These are phyloP conservation scores for Cynanchum wilfordii DNA, from an alignment of 257 asterid genomes.

Conservation along the genomic window DNA sequence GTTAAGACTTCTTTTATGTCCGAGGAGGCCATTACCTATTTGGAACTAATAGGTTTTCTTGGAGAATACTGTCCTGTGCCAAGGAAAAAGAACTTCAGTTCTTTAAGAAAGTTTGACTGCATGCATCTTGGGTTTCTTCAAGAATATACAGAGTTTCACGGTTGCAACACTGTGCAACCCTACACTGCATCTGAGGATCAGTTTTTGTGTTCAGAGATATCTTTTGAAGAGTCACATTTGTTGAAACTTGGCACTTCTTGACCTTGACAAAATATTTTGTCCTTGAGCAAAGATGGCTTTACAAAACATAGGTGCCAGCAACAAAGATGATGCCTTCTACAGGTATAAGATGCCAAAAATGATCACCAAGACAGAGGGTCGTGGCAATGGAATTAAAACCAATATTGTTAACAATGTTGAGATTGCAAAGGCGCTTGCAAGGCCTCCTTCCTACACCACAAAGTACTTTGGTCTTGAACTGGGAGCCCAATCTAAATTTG, in stretches of 20 bases:
- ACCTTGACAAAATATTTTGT: conserved; percentile 9
- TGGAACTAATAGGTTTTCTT: conserved; percentile 37
- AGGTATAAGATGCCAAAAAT: conserved; percentile 47
- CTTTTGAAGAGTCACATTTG: conserved; percentile 8
- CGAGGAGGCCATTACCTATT: conserved; percentile 24
- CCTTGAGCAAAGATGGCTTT: conserved; percentile 30
- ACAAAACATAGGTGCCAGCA: conserved; percentile 40
- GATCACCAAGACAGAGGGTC: conserved; percentile 42
- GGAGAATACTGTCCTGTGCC: conserved; percentile 37
- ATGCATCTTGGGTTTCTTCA: conserved; percentile 31
- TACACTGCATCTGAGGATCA: conserved; percentile 14
- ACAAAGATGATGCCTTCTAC: conserved; percentile 48
- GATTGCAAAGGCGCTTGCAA: conserved; percentile 39
- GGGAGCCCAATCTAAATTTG: conserved; percentile 47
- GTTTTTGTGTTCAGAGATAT: conserved; percentile 16
- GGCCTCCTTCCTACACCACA: conserved; percentile 41
- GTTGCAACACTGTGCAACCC: conserved; percentile 24
- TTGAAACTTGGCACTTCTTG: conserved; percentile 7
- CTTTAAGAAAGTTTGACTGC: conserved; percentile 24
- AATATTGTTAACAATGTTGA: conserved; percentile 41
- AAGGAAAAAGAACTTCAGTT: conserved; percentile 23
- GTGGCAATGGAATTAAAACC: conserved; percentile 46
- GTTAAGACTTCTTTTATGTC: conserved; percentile 32
- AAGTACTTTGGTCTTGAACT: conserved; percentile 40
- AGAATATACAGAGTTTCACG: conserved; percentile 17